Evolutionary conservation across 163 green algal genomes (phyloP).

Genomic region (Prototheca wickerhamii): DNA sequence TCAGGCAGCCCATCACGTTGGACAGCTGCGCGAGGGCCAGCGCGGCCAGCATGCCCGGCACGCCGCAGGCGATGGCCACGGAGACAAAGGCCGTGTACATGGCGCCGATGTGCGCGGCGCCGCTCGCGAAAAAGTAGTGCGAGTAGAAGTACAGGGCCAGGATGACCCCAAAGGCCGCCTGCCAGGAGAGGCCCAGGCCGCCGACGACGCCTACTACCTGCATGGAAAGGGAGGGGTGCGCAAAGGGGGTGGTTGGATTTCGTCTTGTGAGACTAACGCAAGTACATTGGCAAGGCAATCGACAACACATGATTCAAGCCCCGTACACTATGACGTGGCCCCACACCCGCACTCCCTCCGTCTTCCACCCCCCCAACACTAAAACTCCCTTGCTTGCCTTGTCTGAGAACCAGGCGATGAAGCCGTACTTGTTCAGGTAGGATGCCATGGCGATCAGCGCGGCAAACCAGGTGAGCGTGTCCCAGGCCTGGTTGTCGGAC

Average conservation of each 20-base stretch:
- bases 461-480: conserved; percentile 98
- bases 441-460: conserved; percentile 95
- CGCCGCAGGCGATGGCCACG: conserved; percentile 85
- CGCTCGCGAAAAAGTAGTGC: conserved; percentile 98
- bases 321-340: neutral
- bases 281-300: no score
- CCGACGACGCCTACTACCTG: conserved; percentile 68
- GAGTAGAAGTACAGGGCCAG: conserved; percentile 98
- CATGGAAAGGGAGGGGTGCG: neutral
- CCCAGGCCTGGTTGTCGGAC: conserved; percentile 83
- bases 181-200: conserved; percentile 84
- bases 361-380: neutral
- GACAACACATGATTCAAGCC: neutral
- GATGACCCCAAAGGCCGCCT: conserved; percentile 86
- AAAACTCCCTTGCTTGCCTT: conserved; percentile 34
- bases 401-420: conserved; percentile 95
- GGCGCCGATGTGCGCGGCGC: conserved; percentile 96
- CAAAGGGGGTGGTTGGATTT: no score
- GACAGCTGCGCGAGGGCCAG: conserved; percentile 85
- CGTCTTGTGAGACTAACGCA: no score
- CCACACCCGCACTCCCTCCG: neutral
- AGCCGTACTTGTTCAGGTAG: conserved; percentile 96
- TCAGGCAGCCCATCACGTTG: conserved; percentile 99
- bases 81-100: conserved; percentile 99
- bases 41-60: conserved; percentile 78